phyloP scores from a whole-genome alignment of 1,139 yeast genomes.

The Dujonia santamariae region DNA sequence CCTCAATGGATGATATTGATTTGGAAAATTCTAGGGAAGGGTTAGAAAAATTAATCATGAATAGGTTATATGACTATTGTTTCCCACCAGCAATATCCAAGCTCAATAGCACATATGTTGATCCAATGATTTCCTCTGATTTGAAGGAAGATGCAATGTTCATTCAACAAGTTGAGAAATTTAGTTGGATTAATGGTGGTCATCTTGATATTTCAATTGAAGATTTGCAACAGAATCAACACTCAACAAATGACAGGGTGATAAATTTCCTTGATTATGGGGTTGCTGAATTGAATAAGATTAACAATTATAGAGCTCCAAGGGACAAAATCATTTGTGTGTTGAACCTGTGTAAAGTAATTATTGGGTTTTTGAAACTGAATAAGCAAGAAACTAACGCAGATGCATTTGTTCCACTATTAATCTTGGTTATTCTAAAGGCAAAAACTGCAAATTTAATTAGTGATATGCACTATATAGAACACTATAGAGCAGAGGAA shows the following conservation, averaged over 20 bases:
- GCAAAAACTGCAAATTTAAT: constrained; percentile 60
- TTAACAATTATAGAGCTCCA: constrained; percentile 86
- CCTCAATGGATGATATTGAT: constrained; percentile 54
- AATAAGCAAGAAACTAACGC: constrained; percentile 77
- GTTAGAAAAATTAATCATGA: constrained; percentile 88
- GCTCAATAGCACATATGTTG: too few relatives aligned
- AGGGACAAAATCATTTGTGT: constrained; percentile 91
- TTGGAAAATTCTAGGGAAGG: constrained; percentile 84
- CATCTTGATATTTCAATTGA: constrained; percentile 73
- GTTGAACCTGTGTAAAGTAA: constrained; percentile 86
- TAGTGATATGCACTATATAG: constrained; percentile 82
- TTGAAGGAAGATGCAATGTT: constrained; percentile 58
- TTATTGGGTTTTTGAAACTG: constrained; percentile 79
- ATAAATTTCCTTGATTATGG: constrained; percentile 68
- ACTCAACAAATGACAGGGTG: constrained; percentile 21
- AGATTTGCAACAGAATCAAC: constrained; percentile 17
- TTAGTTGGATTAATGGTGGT: constrained; percentile 71
- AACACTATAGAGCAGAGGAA: constrained; percentile 72
- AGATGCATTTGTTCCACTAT: constrained; percentile 84
- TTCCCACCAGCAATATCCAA: constrained; percentile 73
- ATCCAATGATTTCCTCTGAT: constrained; percentile 37
- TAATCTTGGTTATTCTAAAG: constrained; percentile 75
- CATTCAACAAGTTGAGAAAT: constrained; percentile 57
- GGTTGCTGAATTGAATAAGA: constrained; percentile 65
- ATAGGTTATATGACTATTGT: constrained; percentile 71